Base-by-base conservation (phyloP, 2,329 filamentous ascomycete genomes). In the Alternaria sp. region DNA sequence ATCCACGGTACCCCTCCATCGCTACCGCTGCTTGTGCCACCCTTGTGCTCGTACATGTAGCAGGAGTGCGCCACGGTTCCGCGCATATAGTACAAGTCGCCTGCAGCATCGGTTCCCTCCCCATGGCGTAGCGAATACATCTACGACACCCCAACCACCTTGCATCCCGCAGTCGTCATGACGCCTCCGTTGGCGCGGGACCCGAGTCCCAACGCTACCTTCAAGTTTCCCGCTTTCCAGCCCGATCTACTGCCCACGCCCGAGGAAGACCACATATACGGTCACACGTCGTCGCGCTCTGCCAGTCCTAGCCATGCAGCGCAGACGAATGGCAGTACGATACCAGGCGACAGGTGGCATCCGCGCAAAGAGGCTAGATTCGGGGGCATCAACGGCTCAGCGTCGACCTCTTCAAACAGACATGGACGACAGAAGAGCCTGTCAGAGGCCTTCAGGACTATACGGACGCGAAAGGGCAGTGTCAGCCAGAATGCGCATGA, bases 401-500 rank as follows among this genome's bases (percentile, higher is more conserved):
- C 61, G 18, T 52, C 67, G 48, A 68, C 59, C 11, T 55, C 72
- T 2, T 62, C 68, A 14, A 71, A 65, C 4, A 63, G 88, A 68
- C 91, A 94, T 74, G 83, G 82, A 18, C 84, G 91, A 66, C 92
- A 95, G 76, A 96, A 94, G 84, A 97, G 93, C 79, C 86, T 97
- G 69, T 89, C 88, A 72, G 93, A 97, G 79, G 93, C 94, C n/a
- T 87, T 97, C 66, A 88, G 87, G 69, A 93, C 88, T 3, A 94
- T 97, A 70, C 86, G 93, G 66, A 89, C 87, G 38, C 86, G 93
- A 71, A 92, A 90, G 71, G 92, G 88, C 52, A 98, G 94, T 78
- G 89, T 97, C 71, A 94, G 89, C 81, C 92, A 94, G 76, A 97
- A 96, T 80, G 94, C 93, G 55, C 92, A 96, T 62, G 94, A 98